Percentiles rank a stretch among this genome's conserved stretches.
phyloP scores from a whole-genome alignment of 768 basidiomycete genomes.

The Brasilioporus rufonigricans region DNA sequence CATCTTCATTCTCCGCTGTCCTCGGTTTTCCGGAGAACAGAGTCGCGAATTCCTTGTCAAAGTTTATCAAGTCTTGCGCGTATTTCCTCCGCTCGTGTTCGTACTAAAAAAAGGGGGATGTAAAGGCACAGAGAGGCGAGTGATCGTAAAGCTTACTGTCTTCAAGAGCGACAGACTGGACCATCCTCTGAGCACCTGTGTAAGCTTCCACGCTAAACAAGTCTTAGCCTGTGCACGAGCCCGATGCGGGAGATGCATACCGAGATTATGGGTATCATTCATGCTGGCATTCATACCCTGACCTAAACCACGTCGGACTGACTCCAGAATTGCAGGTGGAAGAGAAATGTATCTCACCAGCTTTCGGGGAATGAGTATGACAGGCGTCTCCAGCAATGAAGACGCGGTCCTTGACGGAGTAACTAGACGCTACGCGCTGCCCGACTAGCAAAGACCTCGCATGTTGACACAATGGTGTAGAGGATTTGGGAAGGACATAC shows the following conservation, averaged over 20 bases:
- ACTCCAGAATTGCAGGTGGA: not conserved
- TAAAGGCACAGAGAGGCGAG: not conserved
- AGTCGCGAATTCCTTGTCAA: slow-evolving; percentile 62
- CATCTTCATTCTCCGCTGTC: slow-evolving; percentile 39
- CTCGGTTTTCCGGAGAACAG: slow-evolving; percentile 70
- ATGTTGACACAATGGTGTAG: not conserved
- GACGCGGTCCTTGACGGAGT: slow-evolving; percentile 57
- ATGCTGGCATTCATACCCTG: slow-evolving; percentile 81
- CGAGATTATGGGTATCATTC: slow-evolving; percentile 72
- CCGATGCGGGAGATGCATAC: slow-evolving; percentile 27
- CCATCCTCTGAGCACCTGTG: slow-evolving; percentile 43
- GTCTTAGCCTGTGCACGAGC: slow-evolving; percentile 45
- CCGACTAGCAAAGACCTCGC: slow-evolving; percentile 45
- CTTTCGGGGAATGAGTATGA: slow-evolving; percentile 67
- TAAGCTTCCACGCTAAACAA: slow-evolving; percentile 45
- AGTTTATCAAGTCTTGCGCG: slow-evolving; percentile 70
- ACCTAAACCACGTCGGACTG: slow-evolving; percentile 34
- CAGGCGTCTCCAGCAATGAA: slow-evolving; percentile 81
- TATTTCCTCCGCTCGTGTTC: slow-evolving; percentile 65
- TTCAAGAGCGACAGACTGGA: slow-evolving; percentile 37
- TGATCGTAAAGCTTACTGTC: slow-evolving; percentile 32
- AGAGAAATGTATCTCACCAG: slow-evolving; percentile 36
- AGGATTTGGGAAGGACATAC: slow-evolving; percentile 35
- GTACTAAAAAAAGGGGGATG: slow-evolving; percentile 45
- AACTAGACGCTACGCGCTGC: slow-evolving; percentile 68